Conservation (phyloP, 2,329 filamentous ascomycete genomes). For the Ilyonectria sp. region DNA sequence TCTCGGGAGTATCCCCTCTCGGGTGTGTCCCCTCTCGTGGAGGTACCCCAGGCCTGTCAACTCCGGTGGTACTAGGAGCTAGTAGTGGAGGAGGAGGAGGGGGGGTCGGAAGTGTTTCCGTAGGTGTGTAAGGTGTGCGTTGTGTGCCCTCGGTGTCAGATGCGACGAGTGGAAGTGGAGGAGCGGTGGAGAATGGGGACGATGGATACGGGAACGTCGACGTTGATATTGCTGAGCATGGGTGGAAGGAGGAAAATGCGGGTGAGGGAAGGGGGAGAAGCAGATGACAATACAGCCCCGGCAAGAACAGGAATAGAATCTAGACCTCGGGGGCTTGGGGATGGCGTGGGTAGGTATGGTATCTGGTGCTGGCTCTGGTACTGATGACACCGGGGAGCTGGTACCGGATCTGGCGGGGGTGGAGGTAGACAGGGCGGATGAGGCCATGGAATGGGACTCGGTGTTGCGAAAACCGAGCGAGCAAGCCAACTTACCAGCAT, state of each 20-base stretch:
- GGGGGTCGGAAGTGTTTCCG: slow-evolving; percentile 39
- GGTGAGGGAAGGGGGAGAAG: slow-evolving; percentile 4
- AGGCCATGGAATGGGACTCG: slow-evolving; percentile 33
- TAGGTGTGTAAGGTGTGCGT: slow-evolving; percentile 10
- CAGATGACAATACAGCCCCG: slow-evolving; percentile 6
- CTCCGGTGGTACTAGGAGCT: slow-evolving; percentile 24
- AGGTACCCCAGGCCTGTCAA: slow-evolving; percentile 32
- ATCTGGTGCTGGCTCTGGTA: slow-evolving; percentile 30
- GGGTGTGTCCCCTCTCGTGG: slow-evolving; percentile 39
- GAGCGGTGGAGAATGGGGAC: slow-evolving; percentile 8
- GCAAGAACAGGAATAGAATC: slow-evolving; percentile 1
- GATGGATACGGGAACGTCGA: slow-evolving; percentile 13
- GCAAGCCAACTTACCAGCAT: slow-evolving; percentile 25
- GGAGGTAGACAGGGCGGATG: slow-evolving; percentile 11
- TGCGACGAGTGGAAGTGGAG: slow-evolving; percentile 19
- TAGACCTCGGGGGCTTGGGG: slow-evolving; percentile 27
- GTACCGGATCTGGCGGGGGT: slow-evolving; percentile 39
- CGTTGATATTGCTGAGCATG: slow-evolving; percentile 15
- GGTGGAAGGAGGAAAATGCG: not conserved
- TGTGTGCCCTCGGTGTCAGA: slow-evolving; percentile 26
- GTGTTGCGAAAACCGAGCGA: slow-evolving; percentile 37
- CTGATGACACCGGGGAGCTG: slow-evolving; percentile 40
- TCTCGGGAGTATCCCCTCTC: slow-evolving; percentile 43
- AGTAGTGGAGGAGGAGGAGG: slow-evolving; percentile 28
- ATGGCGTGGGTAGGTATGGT: slow-evolving; percentile 37